Evolutionary conservation across 2,329 filamentous ascomycete genomes (phyloP), one percentile per base, ranked within the genome.

Genomic region (Fusarium duplospermum): DNA sequence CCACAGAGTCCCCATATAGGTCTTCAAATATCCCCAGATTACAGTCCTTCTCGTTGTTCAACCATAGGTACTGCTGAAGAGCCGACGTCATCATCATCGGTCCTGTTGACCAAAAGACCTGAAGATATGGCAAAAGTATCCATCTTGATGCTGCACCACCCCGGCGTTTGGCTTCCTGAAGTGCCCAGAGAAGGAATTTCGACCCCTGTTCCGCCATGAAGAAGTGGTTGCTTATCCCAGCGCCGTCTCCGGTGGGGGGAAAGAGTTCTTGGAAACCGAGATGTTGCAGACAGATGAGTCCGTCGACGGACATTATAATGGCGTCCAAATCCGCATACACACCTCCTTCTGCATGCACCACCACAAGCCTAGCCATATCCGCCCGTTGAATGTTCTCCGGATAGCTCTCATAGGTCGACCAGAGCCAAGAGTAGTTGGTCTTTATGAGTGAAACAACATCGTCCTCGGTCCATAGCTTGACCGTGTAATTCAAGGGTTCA

Each of bases 181-280:
- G 62, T 2, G 56, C 54, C 56, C 56, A 59, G 14, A 50, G 54
- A 14, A 65, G 29, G n/a, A 65, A 61, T 18, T 6, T 16, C 1
- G 62, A 65, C 11, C 40, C 62, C 36, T 4, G n/a, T 24, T 65
- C 54, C 3, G 62, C 62, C 56, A 65, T 65, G 56, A 65, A 61
- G 24, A 65, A 65, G 35, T 65, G 62, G 7, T 65, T 65, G 31
- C 62, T 65, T 22, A 65, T 36, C 14, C 62, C 62, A 9, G 20
- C 24, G 6, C 40, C 45, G 13, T 31, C 56, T 13, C 38, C 38
- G 1, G n/a, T 65, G 2, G 62, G 29, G 4, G 62, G 9, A 11
- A 65, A 65, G 5, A 65, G 6, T 8, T 42, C 62, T 24, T 40
- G 54, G 5, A 65, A 31, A 10, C 54, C 62, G 11, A 61, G 38